Conservation (phyloP, 371 early-diverging fungal species). For the Capniomyces stellatus region DNA sequence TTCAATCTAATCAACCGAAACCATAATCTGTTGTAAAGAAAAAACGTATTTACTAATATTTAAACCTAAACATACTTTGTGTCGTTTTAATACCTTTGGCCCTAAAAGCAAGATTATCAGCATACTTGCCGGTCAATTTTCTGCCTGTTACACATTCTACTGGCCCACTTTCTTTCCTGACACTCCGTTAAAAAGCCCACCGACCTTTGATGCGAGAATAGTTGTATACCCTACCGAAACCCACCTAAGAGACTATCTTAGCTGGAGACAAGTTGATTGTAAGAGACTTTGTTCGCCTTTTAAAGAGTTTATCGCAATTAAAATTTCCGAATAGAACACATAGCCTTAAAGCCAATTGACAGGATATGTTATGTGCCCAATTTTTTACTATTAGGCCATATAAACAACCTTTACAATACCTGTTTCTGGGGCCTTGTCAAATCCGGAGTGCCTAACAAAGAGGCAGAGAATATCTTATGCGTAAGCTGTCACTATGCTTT, state of each 20-base stretch:
- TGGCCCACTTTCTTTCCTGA: constrained; percentile 62
- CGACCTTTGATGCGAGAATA: constrained; percentile 79
- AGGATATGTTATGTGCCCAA: too few species aligned
- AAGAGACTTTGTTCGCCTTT: constrained; percentile 5
- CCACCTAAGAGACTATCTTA: constrained; percentile 72
- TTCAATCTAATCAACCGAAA: too few species aligned
- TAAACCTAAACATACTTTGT: not conserved
- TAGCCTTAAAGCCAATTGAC: too few species aligned
- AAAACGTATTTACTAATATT: not conserved
- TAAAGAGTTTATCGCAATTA: too few species aligned
- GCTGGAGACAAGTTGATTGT: constrained; percentile 93
- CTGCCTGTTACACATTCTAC: constrained; percentile 60
- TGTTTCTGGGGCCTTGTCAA: constrained; percentile 84
- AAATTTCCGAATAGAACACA: too few species aligned
- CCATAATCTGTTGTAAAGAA: too few species aligned
- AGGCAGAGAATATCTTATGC: constrained; percentile 43
- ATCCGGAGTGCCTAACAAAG: constrained; percentile 35
- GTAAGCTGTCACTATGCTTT: constrained; percentile 30
- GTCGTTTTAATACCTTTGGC: not conserved
- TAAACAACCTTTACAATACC: constrained; percentile 83
- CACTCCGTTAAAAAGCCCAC: constrained; percentile 47
- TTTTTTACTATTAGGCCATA: constrained; percentile 33
- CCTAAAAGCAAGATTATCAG: constrained; percentile 58
- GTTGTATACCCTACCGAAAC: constrained; percentile 70
- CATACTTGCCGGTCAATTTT: constrained; percentile 67